Conservation (phyloP, 2,329 filamentous ascomycete species). For the Fusarium sp. region DNA sequence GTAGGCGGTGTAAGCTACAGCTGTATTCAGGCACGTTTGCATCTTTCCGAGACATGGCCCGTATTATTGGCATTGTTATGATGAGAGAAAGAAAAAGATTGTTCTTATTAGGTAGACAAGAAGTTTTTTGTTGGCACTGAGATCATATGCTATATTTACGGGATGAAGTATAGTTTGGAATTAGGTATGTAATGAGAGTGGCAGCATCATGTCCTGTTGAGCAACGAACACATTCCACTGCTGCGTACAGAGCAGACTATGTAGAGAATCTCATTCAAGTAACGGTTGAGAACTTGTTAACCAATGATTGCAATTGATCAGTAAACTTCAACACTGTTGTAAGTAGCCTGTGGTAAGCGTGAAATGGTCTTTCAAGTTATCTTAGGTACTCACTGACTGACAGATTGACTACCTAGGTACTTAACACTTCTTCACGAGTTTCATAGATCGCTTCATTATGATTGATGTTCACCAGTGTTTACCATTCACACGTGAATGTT, state of each 20-base stretch:
- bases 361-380: neutral
- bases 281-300: neutral
- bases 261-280: neutral
- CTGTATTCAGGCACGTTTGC: neutral
- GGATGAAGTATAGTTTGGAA: neutral
- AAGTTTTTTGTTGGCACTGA: neutral
- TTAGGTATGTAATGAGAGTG: neutral
- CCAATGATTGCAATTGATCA: neutral
- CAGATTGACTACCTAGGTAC: neutral
- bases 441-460: neutral
- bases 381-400: neutral
- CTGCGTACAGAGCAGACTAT: neutral
- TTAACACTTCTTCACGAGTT: neutral
- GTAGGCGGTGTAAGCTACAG: conserved; percentile 24
- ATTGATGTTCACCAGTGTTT: conserved; percentile 15
- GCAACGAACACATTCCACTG: neutral
- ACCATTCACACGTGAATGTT: neutral
- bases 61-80: neutral
- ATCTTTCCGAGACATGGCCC: neutral
- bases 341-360: neutral
- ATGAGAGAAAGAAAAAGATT: too few species aligned
- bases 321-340: neutral
- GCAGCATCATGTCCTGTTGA: neutral
- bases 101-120: neutral
- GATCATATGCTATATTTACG: neutral